Base-by-base conservation (phyloP, 176 grass and related monocot species). In the Triticum urartu region DNA sequence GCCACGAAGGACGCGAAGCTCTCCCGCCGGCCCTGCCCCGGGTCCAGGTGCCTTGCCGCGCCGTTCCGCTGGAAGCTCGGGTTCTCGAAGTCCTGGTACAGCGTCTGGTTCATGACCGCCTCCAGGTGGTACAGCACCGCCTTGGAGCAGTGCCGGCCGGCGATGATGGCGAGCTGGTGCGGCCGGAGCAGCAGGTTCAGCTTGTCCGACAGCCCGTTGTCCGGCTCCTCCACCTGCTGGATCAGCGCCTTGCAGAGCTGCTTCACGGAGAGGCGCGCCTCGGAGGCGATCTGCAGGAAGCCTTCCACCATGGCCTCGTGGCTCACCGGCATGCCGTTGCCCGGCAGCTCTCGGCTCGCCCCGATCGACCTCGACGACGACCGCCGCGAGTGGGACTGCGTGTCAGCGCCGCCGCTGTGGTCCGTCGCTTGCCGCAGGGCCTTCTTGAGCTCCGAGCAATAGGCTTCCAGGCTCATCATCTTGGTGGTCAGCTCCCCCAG, bases 61-160 rank as follows among this genome's bases (percentile, higher is more conserved):
- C 97, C 97, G 17, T 85, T 86, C 34, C 77, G 84, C 81, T 89
- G 82, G 86, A 94, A 99, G 50, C 72, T 80, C 11, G 89, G 83
- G 85, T 93, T 96, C 91, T 99, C 94, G 68, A 99, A 99, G 80
- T 99, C 94, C 78, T 94, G 92, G 59, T 91, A 97, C 62, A 94
- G 76, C 10, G 85, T 88, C 22, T 89, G 87, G 66, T 99, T 99
- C 77, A 97, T 84, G 11, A 93, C 60, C 18, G 90, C 92, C 59
- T 97, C 97, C 6, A 99, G 79, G 13, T 99, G 92, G 60, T 99
- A 93, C 28, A 94, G 43, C 9, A 90, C 82, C 3, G 30, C 75
- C 73, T 94, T 99, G 3, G 92, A 93, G 67, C 81, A 84, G 63
- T 86, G 88, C 63, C 45, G 88, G 60, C 81, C 70, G 28, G 21